A percentile compares a stretch with the other conserved stretches of the same genome.
Conservation (phyloP, 768 basidiomycete genomes). For the Rhizopogon vinicolor region DNA sequence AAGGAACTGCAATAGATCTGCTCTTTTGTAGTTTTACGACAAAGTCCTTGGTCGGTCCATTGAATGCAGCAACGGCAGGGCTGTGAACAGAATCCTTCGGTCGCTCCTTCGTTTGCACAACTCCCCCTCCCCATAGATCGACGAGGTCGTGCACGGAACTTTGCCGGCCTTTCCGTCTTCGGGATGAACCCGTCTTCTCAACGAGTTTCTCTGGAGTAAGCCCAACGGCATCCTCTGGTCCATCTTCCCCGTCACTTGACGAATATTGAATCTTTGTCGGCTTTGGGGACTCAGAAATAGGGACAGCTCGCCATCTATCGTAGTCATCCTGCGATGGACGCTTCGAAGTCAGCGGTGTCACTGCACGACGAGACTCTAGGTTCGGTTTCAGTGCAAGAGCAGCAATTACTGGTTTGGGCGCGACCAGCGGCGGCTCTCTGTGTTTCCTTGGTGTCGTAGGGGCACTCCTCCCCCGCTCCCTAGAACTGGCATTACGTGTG, state of each 20-base stretch:
- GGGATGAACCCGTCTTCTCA: slow-evolving; percentile 19
- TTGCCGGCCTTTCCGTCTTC: slow-evolving; percentile 53
- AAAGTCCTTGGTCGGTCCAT: slow-evolving; percentile 10
- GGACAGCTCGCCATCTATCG: slow-evolving; percentile 47
- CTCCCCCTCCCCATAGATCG: slow-evolving; percentile 67
- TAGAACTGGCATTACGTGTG: slow-evolving; percentile 28
- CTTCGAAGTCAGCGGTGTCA: neutral
- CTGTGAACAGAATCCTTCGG: slow-evolving; percentile 20
- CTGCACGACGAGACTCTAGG: neutral
- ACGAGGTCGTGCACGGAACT: slow-evolving; percentile 83
- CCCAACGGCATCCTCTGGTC: slow-evolving; percentile 43
- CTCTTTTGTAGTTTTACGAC: slow-evolving; percentile 14
- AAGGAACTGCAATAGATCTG: slow-evolving; percentile 13
- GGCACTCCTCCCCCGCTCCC: slow-evolving; percentile 23
- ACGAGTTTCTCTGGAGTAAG: slow-evolving; percentile 16
- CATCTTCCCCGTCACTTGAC: slow-evolving; percentile 57
- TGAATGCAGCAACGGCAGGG: slow-evolving; percentile 13
- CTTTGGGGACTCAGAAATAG: slow-evolving; percentile 19
- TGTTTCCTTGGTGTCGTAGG: slow-evolving; percentile 1
- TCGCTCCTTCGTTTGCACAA: slow-evolving; percentile 39
- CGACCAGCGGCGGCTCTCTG: neutral
- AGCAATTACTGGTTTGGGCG: neutral
- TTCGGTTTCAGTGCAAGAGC: neutral
- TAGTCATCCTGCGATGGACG: slow-evolving; percentile 14
- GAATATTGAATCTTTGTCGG: slow-evolving; percentile 27